Percentiles rank a stretch among this genome's conserved stretches.
Evolutionary conservation across 495 filamentous ascomycete genomes (phyloP).

Genomic region (Usnea hakonensis): DNA sequence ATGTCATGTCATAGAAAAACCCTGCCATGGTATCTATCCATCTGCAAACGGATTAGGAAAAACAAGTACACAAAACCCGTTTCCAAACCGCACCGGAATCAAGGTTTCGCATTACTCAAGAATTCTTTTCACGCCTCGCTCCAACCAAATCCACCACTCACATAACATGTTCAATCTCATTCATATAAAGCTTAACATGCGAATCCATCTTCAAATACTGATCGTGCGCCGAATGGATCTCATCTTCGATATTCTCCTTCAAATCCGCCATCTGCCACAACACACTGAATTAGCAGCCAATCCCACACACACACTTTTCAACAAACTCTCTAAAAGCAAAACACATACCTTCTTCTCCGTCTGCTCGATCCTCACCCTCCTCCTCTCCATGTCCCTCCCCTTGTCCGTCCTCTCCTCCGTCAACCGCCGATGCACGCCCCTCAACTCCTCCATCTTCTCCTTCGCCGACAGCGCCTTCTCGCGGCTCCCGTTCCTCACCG

Average conservation of each 20-base stretch:
- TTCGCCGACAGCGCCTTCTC: slow-evolving; percentile 74
- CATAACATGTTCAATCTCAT: slow-evolving; percentile 84
- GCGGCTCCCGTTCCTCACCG: slow-evolving; percentile 64
- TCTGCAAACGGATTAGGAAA: too few species aligned
- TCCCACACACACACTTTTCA: slow-evolving; percentile 2
- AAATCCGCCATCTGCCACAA: slow-evolving; percentile 84
- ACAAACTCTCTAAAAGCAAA: too few species aligned
- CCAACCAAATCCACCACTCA: neutral
- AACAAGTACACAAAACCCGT: too few species aligned
- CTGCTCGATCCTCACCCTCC: slow-evolving; percentile 88
- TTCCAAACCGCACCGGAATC: too few species aligned
- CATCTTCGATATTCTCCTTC: slow-evolving; percentile 92
- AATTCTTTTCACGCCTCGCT: too few species aligned
- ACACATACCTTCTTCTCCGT: slow-evolving; percentile 95
- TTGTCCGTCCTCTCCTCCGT: slow-evolving; percentile 79
- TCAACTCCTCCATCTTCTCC: slow-evolving; percentile 82
- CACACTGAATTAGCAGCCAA: slow-evolving; percentile 5
- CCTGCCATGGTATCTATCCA: too few species aligned
- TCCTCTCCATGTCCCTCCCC: slow-evolving; percentile 80
- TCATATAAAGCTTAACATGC: slow-evolving; percentile 95
- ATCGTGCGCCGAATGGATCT: slow-evolving; percentile 77
- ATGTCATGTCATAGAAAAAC: too few species aligned
- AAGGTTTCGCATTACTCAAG: too few species aligned
- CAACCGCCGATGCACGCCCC: slow-evolving; percentile 68
- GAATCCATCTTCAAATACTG: slow-evolving; percentile 95